Conservation (phyloP, 441 rosid species). For the Flueggea neowawraea region DNA sequence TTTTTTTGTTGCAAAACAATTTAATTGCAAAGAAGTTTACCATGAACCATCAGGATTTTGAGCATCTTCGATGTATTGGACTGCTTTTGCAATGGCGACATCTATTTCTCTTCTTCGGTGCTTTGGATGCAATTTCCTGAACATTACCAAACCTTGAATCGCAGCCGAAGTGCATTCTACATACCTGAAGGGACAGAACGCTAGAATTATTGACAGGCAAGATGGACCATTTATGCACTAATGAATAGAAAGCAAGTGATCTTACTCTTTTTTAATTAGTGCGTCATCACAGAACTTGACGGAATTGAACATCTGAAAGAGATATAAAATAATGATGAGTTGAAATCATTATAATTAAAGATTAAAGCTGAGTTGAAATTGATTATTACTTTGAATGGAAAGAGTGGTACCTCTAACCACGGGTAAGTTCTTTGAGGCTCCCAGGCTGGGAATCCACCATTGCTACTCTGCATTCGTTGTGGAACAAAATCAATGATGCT, state of each 20-base stretch:
- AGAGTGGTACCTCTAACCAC: conserved; percentile 1
- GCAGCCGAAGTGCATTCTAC: conserved; percentile 67
- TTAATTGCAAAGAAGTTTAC: conserved; percentile 12
- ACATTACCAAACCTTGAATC: conserved; percentile 41
- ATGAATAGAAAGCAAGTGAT: no score
- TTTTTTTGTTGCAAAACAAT: no score
- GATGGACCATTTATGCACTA: no score
- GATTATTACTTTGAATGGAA: no score
- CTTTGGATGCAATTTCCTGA: conserved; percentile 21
- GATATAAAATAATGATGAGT: no score
- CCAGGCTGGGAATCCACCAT: conserved; percentile 4
- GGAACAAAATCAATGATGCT: neutral
- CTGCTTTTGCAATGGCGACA: conserved; percentile 31
- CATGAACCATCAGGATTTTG: conserved; percentile 58
- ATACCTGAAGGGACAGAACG: conserved; percentile 25
- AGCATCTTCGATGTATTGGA: conserved; percentile 35
- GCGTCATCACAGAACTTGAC: conserved; percentile 85
- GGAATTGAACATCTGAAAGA: conserved; percentile 61
- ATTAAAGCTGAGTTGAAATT: no score
- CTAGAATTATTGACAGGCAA: no score
- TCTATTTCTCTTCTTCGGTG: conserved; percentile 35
- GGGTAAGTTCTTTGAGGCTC: neutral
- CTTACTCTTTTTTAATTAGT: conserved; percentile 75
- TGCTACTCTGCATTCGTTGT: neutral
- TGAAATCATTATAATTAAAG: no score